Evolutionary conservation across 2,329 filamentous ascomycete species (phyloP).

Genomic region (Trichoderma aggressivum): DNA sequence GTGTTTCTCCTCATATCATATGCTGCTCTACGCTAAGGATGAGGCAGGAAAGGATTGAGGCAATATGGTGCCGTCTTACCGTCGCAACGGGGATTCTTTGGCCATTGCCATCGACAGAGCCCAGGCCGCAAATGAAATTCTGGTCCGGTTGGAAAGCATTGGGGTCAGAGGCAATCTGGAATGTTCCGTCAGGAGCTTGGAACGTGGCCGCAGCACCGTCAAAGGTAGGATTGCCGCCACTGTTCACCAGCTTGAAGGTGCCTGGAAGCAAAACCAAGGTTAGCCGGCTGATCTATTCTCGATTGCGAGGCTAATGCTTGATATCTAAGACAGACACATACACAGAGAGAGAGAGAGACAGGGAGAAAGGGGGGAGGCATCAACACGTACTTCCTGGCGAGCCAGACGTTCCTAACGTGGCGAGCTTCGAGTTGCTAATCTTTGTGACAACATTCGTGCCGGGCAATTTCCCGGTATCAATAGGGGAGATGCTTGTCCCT

Average conservation of each 20-base stretch:
- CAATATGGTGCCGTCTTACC: neutral
- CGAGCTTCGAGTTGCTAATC: neutral
- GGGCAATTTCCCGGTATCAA: neutral
- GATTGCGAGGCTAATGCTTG: too few relatives aligned
- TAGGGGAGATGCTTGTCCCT: neutral
- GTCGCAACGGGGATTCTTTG: neutral
- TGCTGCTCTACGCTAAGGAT: neutral
- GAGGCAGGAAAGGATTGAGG: too few relatives aligned
- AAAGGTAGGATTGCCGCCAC: neutral
- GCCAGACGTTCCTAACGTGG: neutral
- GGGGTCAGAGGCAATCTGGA: neutral
- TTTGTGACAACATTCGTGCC: neutral
- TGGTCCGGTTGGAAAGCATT: neutral
- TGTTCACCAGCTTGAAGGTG: neutral
- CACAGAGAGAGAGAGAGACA: too few relatives aligned
- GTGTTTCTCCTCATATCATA: neutral
- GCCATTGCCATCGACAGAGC: neutral
- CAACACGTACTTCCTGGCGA: neutral
- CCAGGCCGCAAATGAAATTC: neutral
- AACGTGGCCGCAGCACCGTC: neutral
- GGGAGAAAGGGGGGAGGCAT: too few relatives aligned
- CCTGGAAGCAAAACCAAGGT: neutral
- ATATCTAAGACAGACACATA: too few relatives aligned
- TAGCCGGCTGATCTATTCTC: neutral
- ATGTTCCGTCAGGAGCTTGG: neutral